Evolutionary conservation across 352 stramenopile species (phyloP).

Genomic region (Discostella stelligera): DNA sequence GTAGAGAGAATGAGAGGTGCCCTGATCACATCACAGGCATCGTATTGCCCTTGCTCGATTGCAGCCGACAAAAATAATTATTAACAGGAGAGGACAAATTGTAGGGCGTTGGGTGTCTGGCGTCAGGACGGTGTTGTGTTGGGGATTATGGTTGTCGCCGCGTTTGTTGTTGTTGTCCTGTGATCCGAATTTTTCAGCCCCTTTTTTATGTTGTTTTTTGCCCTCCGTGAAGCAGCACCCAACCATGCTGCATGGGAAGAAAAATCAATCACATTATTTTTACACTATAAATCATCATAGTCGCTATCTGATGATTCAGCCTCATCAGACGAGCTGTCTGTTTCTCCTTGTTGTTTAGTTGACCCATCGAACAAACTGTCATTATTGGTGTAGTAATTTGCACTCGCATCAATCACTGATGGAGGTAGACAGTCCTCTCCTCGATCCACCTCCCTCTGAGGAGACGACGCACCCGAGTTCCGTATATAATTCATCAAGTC

Average conservation of each 20-base stretch:
- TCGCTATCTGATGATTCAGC: conserved; percentile 47
- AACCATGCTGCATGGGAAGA: not conserved
- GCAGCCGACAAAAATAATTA: too few relatives aligned
- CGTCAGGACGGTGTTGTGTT: too few relatives aligned
- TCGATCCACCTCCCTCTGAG: not conserved
- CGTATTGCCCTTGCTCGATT: too few relatives aligned
- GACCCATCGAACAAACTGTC: conserved; percentile 15
- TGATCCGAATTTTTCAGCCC: too few relatives aligned
- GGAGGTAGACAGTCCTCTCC: conserved; percentile 16
- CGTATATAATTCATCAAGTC: conserved; percentile 47
- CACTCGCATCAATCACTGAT: conserved; percentile 9
- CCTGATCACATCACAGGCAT: too few relatives aligned
- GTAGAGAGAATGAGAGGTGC: too few relatives aligned
- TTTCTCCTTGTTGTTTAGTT: conserved; percentile 21
- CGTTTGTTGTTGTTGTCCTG: too few relatives aligned
- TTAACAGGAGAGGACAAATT: too few relatives aligned
- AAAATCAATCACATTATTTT: not conserved
- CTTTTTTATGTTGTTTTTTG: too few relatives aligned
- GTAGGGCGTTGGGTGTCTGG: too few relatives aligned
- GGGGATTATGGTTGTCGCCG: too few relatives aligned
- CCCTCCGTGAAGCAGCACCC: too few relatives aligned
- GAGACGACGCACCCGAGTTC: conserved; percentile 26
- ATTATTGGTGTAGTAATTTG: conserved; percentile 23
- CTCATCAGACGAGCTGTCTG: conserved; percentile 35
- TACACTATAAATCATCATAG: conserved; percentile 9